These are phyloP conservation scores for Closterium sp. DNA, from an alignment of 139 green algal species.

Conservation along the genomic window DNA sequence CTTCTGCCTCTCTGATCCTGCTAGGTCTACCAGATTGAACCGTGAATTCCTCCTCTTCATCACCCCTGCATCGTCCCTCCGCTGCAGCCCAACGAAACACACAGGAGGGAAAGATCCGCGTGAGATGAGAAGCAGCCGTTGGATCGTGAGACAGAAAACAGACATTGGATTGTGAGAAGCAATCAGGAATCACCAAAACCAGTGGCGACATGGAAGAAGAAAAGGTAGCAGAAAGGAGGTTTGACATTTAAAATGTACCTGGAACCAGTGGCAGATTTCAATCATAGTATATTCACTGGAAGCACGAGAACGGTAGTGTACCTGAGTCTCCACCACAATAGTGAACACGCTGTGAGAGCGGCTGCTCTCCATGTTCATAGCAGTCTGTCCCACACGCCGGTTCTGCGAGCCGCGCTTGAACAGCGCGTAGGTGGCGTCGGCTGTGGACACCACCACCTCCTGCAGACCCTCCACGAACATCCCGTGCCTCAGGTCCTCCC, in stretches of 20 bases:
- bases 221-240: too few relatives aligned
- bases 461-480: conserved; percentile 81
- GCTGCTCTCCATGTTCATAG: conserved; percentile 85
- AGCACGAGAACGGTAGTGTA: neutral
- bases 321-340: conserved; percentile 47
- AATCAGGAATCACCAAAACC: neutral
- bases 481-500: conserved; percentile 71
- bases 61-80: conserved; percentile 1
- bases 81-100: conserved; percentile 16
- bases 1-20: conserved; percentile 82
- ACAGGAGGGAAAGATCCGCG: neutral
- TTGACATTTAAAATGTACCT: too few relatives aligned
- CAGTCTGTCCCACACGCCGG: conserved; percentile 74
- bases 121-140: too few relatives aligned
- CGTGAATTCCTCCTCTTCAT: conserved; percentile 34
- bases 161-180: too few relatives aligned
- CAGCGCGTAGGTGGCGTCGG: conserved; percentile 34
- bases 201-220: neutral
- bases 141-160: too few relatives aligned
- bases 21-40: conserved; percentile 66
- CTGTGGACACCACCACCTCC: conserved; percentile 56
- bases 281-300: too few relatives aligned
- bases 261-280: too few relatives aligned
- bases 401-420: conserved; percentile 62
- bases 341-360: conserved; percentile 92